These are phyloP conservation scores for Fusarium sp. DNA, from an alignment of 2,329 filamentous ascomycete genomes.

Conservation along the genomic window DNA sequence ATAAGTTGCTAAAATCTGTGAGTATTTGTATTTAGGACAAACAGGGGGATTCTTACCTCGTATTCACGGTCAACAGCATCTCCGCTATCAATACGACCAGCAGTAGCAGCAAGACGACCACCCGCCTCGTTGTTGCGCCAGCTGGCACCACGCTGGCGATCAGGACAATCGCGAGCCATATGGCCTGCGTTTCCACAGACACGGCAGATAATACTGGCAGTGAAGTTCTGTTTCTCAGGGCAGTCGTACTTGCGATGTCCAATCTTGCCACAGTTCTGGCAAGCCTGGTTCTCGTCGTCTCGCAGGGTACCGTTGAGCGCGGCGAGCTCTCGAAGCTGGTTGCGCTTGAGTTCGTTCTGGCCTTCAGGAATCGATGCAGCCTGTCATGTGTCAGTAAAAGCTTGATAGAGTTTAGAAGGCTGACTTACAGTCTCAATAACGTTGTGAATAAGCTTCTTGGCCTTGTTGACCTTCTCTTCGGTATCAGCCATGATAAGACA, in stretches of 20 bases:
- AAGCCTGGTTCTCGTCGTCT: conserved; percentile 99
- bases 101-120: conserved; percentile 66
- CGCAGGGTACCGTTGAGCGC: conserved; percentile 98
- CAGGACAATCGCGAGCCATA: conserved; percentile 98
- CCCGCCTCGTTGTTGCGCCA: conserved; percentile 84
- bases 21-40: conserved; percentile 49
- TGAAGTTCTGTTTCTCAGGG: conserved; percentile 96
- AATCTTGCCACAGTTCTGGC: conserved; percentile 99
- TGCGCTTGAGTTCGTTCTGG: conserved; percentile 98
- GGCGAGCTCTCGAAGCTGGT: conserved; percentile 96
- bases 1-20: conserved; percentile 82
- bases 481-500: conserved; percentile 99
- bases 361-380: conserved; percentile 98
- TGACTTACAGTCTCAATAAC: conserved; percentile 94
- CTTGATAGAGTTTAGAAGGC: background rate
- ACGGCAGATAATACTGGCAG: conserved; percentile 98
- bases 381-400: conserved; percentile 61
- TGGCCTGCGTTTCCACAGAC: conserved; percentile 98
- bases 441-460: conserved; percentile 97
- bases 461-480: conserved; percentile 99
- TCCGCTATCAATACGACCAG: conserved; percentile 77
- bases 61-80: conserved; percentile 94
- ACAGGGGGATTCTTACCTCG: conserved; percentile 73
- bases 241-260: conserved; percentile 99
- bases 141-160: conserved; percentile 88